A percentile compares a stretch with the other conserved stretches of the same genome.
phyloP scores from a whole-genome alignment of 768 basidiomycete genomes.

The Solioccasus polychromus region DNA sequence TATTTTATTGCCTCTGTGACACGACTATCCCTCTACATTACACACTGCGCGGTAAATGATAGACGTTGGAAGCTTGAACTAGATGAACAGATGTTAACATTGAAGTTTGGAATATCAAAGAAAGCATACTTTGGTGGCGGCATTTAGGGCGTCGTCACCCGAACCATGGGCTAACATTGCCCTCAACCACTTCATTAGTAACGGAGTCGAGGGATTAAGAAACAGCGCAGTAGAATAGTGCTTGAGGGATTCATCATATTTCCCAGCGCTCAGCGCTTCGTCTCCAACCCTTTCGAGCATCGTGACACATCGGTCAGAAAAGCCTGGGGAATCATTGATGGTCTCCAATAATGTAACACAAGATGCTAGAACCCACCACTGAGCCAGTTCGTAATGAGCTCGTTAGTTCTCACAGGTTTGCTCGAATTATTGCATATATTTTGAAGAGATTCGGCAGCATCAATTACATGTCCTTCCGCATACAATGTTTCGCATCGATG shows the following conservation, averaged over 20 bases:
- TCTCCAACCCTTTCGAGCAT: no score
- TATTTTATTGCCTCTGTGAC: background rate
- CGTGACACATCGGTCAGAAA: no score
- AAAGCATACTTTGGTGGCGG: background rate
- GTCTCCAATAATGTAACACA: no score
- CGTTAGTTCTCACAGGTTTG: no score
- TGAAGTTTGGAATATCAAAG: background rate
- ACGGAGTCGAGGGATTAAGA: background rate
- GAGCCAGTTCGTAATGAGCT: no score
- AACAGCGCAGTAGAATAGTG: constrained; percentile 1
- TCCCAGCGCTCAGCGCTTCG: background rate
- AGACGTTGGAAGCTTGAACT: constrained; percentile 5
- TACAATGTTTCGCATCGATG: no score
- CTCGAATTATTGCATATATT: no score
- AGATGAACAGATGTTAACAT: background rate
- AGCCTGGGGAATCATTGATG: no score
- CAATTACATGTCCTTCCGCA: no score
- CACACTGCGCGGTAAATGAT: background rate
- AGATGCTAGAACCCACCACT: no score
- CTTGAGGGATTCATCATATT: background rate
- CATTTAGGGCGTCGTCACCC: background rate
- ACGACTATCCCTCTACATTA: background rate
- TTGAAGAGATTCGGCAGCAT: no score
- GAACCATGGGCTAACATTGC: background rate
- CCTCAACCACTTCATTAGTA: constrained; percentile 1